Percentiles rank a stretch among this genome's conserved stretches.
Evolutionary conservation across 192 early-diverging fungal species (phyloP).

Genomic region (Entomortierella chlamydospora): DNA sequence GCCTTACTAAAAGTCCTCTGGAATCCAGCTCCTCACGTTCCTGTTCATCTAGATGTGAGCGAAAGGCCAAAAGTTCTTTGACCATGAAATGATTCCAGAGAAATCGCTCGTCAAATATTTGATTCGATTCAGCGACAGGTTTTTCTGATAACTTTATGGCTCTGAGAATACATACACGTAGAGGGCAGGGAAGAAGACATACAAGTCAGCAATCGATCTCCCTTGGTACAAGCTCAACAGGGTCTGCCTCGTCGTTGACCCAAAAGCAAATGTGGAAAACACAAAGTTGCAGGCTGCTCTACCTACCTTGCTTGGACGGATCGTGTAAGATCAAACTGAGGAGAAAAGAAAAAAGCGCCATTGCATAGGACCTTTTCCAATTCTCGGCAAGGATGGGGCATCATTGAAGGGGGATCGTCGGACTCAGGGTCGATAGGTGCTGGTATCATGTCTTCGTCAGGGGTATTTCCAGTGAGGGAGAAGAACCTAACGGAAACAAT

Average conservation of each 20-base stretch:
- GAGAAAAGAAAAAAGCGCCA: constrained; percentile 95
- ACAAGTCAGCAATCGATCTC: too few relatives aligned
- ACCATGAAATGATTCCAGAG: constrained; percentile 95
- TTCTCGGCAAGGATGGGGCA: constrained; percentile 80
- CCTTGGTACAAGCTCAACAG: too few relatives aligned
- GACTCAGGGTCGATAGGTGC: constrained; percentile 50
- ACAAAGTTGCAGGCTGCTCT: too few relatives aligned
- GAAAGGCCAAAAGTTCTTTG: constrained; percentile 80
- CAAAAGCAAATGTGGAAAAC: too few relatives aligned
- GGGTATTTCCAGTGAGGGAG: constrained; percentile 78
- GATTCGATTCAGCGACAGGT: constrained; percentile 64
- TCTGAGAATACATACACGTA: neutral
- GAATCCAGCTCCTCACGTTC: constrained; percentile 77
- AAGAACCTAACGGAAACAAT: constrained; percentile 81
- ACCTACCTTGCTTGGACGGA: constrained; percentile 75
- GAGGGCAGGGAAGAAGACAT: too few relatives aligned
- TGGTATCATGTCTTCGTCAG: constrained; percentile 70
- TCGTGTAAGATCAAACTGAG: constrained; percentile 89
- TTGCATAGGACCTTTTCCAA: constrained; percentile 84
- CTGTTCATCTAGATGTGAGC: constrained; percentile 75
- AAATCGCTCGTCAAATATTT: constrained; percentile 76
- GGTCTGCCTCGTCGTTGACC: too few relatives aligned
- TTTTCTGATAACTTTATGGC: constrained; percentile 28
- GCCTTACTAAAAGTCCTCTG: constrained; percentile 76
- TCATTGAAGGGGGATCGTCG: constrained; percentile 55